Evolutionary conservation across 192 early-diverging fungal species (phyloP), one percentile per base, ranked within the genome.

Genomic region (Dissophora globulifera): DNA sequence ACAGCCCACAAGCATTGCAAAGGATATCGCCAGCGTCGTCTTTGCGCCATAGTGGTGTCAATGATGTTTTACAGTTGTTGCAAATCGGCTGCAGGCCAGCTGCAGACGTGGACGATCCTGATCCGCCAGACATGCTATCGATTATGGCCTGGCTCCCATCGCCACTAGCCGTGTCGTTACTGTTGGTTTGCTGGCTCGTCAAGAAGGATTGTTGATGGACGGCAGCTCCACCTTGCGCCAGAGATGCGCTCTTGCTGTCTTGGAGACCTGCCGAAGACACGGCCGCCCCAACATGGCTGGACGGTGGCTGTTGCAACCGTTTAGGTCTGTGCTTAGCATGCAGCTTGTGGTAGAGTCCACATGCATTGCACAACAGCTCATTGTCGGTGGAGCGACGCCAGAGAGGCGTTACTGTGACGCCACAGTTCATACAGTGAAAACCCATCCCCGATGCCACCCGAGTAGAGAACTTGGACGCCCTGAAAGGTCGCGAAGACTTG

Each of bases 1-100:
- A 96, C 33, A 97, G 81, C 2, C 96, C 96, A 78, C 95, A 97
- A 17, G 94, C 94, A 76, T 96, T 96, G 82, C 95, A 96, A 45
- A 94, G 88, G 42, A 86, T 70, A 25, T 92, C 85, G 50, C 91
- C 91, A 4, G 79, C 71, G 25, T 71, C 75, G 69, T 92, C 90
- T 41, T 92, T 82, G 56, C 93, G 79, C 93, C 93, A 94, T 1
- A 93, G 80, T 6, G 93, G 92, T 5, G 93, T 89, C 19, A 69
- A 70, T 38, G 84, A 87, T 19, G 83, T 89, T 4, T 83, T 80
- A 75, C 93, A 95, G 75, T 93, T 93, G 67, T 82, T 89, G 69
- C 91, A 90, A 22, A 22, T 59, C 11, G 67, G 67, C 45, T 53
- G 56, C 3, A 51, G 2, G n/a, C 55, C 56, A 10, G 32, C 35